These are phyloP conservation scores for Phytophthora tentaculata DNA, from an alignment of 352 stramenopile genomes.

Conservation along the genomic window DNA sequence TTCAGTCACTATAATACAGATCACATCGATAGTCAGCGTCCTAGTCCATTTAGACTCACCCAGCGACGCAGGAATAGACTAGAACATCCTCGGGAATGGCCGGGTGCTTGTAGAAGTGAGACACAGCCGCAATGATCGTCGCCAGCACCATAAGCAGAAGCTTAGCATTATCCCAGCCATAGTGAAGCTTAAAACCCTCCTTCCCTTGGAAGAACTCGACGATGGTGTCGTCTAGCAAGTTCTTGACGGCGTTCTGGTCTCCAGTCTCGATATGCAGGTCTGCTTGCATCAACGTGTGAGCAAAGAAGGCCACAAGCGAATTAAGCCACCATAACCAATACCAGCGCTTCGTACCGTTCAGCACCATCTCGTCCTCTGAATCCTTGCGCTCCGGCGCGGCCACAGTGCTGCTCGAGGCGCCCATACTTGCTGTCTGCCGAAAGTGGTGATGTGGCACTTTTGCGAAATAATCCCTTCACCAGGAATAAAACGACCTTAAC, in stretches of 20 bases:
- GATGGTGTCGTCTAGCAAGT: constrained; percentile 85
- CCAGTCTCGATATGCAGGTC: constrained; percentile 78
- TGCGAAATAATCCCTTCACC: background rate
- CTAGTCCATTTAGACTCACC: constrained; percentile 40
- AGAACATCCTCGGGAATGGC: constrained; percentile 68
- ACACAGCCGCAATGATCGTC: constrained; percentile 59
- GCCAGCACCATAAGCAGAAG: constrained; percentile 80
- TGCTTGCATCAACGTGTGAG: constrained; percentile 17
- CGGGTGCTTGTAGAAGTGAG: constrained; percentile 75
- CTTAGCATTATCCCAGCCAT: constrained; percentile 87
- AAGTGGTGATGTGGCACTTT: constrained; percentile 40
- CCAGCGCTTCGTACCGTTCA: constrained; percentile 56
- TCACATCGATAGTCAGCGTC: background rate
- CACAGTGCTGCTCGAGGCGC: constrained; percentile 46
- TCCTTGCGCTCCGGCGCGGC: constrained; percentile 52
- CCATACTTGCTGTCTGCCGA: constrained; percentile 39
- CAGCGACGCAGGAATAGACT: constrained; percentile 72
- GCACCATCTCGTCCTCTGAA: constrained; percentile 62
- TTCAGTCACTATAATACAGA: background rate
- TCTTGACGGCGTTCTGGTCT: constrained; percentile 88
- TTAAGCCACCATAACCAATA: background rate
- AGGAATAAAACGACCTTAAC: background rate
- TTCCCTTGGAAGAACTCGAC: constrained; percentile 76
- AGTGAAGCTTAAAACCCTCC: constrained; percentile 63
- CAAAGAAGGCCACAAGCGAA: background rate